A percentile compares a stretch with the other conserved stretches of the same genome.
These are phyloP conservation scores for Boletellus dicymbophilus DNA, from an alignment of 1,284 basidiomycete species.

Conservation along the genomic window DNA sequence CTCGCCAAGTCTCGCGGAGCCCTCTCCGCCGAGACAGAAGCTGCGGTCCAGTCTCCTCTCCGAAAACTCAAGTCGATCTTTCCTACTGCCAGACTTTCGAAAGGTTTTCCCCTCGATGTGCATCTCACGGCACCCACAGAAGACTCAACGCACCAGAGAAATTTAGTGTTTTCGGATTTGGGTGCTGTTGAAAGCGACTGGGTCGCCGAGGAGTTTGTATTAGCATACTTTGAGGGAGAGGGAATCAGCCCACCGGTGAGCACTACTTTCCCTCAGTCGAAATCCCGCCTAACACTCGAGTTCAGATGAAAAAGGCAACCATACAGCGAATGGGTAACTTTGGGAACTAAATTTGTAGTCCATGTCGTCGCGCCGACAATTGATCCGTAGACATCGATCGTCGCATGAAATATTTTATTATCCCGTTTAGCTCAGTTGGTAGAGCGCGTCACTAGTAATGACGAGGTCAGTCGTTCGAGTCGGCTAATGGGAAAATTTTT, in stretches of 20 bases:
- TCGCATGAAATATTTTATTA: background rate
- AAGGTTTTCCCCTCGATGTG: constrained; percentile 69
- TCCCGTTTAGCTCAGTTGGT: constrained; percentile 59
- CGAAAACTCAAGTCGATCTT: constrained; percentile 76
- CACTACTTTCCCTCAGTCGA: constrained; percentile 4
- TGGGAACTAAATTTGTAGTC: constrained; percentile 22
- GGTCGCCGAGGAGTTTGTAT: constrained; percentile 70
- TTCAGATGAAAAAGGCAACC: constrained; percentile 46
- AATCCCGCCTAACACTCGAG: background rate
- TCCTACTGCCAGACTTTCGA: constrained; percentile 65
- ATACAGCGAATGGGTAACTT: constrained; percentile 22
- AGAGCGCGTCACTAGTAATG: constrained; percentile 64
- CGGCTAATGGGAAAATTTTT: constrained; percentile 48
- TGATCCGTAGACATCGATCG: background rate
- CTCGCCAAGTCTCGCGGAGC: constrained; percentile 51
- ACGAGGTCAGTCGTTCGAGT: constrained; percentile 54
- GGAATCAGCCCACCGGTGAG: constrained; percentile 74
- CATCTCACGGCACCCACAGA: constrained; percentile 55
- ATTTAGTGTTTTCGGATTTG: constrained; percentile 69
- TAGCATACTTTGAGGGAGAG: constrained; percentile 72
- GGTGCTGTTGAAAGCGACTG: constrained; percentile 72
- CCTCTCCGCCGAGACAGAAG: constrained; percentile 59
- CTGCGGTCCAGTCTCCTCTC: constrained; percentile 59
- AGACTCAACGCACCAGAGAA: constrained; percentile 47
- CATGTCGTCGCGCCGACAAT: background rate